Evolutionary conservation across 2,329 filamentous ascomycete species (phyloP).

Genomic region (Cercospora nicotianae): DNA sequence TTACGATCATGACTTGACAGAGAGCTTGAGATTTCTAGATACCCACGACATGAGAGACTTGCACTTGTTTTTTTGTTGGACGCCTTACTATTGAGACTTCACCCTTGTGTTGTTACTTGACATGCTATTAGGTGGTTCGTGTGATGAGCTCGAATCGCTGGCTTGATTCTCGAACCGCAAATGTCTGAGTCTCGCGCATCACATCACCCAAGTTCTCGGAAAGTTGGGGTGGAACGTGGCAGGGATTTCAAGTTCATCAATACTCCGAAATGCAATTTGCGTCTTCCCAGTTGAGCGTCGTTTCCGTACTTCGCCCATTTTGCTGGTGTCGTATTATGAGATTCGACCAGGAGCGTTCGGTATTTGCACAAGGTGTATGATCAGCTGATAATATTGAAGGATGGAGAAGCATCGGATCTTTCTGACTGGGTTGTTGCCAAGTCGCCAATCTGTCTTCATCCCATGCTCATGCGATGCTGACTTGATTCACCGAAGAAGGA

Average conservation of each 20-base stretch:
- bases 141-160: neutral
- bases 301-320: neutral
- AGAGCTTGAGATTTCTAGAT: neutral
- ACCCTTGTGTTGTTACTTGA: neutral
- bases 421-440: neutral
- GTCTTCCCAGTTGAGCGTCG: neutral
- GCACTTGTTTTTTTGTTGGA: neutral
- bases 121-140: neutral
- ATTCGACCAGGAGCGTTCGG: too few relatives aligned
- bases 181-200: neutral
- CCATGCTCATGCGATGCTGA: neutral
- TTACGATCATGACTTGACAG: slow-evolving; percentile 3
- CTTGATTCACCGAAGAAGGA: neutral
- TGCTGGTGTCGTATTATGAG: neutral
- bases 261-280: neutral
- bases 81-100: neutral
- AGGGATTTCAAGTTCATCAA: neutral
- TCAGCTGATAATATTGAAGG: neutral
- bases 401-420: neutral
- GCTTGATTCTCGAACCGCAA: neutral
- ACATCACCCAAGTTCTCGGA: neutral
- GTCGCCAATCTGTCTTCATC: neutral
- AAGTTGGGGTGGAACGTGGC: neutral
- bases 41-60: neutral
- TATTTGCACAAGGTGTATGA: neutral